Percentiles rank a stretch among this genome's conserved stretches.
Evolutionary conservation across 441 rosid species (phyloP).

Genomic region (Pelargonium cotyledonis): DNA sequence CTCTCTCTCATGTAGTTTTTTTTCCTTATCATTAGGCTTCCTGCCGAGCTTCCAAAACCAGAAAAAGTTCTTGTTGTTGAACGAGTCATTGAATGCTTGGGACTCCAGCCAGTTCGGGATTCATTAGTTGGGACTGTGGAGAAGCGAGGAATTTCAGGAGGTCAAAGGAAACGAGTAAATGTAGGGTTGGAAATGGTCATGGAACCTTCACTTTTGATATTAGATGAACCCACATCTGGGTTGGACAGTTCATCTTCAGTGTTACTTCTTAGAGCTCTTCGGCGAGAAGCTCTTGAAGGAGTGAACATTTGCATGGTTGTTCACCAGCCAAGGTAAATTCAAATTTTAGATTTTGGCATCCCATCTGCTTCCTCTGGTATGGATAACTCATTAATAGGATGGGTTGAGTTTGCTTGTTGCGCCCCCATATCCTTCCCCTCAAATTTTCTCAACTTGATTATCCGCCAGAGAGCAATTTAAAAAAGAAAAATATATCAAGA

Average conservation of each 20-base stretch:
- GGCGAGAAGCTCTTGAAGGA: constrained; percentile 99
- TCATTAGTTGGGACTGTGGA: constrained; percentile 94
- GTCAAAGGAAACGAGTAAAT: constrained; percentile 92
- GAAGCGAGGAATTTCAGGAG: constrained; percentile 94
- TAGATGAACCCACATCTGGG: constrained; percentile 98
- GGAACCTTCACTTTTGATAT: constrained; percentile 96
- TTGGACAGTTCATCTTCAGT: constrained; percentile 95
- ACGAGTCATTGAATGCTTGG: constrained; percentile 83
- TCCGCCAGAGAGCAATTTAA: too few relatives aligned
- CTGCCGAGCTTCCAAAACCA: constrained; percentile 66
- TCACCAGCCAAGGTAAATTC: constrained; percentile 79
- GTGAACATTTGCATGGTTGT: constrained; percentile 94
- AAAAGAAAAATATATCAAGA: not conserved
- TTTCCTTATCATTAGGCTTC: constrained; percentile 39
- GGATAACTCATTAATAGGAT: too few relatives aligned
- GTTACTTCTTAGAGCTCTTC: constrained; percentile 81
- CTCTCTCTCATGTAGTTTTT: constrained; percentile 9
- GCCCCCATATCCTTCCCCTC: too few relatives aligned
- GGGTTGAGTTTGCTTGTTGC: too few relatives aligned
- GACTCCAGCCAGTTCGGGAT: constrained; percentile 73
- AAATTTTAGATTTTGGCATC: not conserved
- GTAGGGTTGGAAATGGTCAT: constrained; percentile 99
- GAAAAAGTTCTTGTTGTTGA: constrained; percentile 85
- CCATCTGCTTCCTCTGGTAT: not conserved
- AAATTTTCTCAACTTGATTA: too few relatives aligned